Evolutionary conservation across 169 alveolate genomes (phyloP), one percentile per base, ranked within the genome.

Genomic region (Plasmodium chabaudi): DNA sequence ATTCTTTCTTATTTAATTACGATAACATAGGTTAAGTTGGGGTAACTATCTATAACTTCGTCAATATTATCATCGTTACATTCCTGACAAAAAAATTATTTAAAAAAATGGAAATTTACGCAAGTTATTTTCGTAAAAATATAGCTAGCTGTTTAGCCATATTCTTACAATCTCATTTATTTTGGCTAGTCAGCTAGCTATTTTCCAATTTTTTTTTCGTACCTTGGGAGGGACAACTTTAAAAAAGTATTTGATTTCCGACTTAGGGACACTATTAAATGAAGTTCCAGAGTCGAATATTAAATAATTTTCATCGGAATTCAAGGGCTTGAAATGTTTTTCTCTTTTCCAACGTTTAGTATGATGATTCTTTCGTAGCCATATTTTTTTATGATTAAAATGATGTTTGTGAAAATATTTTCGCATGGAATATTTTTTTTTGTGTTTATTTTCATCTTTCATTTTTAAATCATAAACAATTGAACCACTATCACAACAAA

Each of bases 281-380:
- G 96, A 92, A 0, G 98, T 96, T 12, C 98, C 98, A n/a, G 98
- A 95, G 71, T 96, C 98, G 49, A 96, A 93, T 39, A 96, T 94
- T 13, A 96, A 94, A 88, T 95, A 96, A 47, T 95, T 93, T 21
- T 94, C 87, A 9, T 92, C 87, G 13, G 55, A 42, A 10, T 65
- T 79, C 19, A 77, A 47, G 46, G 64, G 64, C n/a, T 67, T 34
- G 25, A 19, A 25, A 17, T 27, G n/a, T 23, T 27, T 39, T 46
- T 9, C 39, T 44, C 51, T 42, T 63, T 47, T 64, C 19, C 17
- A 4, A 13, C 23, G 59, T n/a, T 15, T 42, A 53, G 13, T 60
- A 53, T 39, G 46, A 7, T 7, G 39, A 42, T 47, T 39, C 1
- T 25, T 49, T 64, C 72, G 25, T 10, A 64, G 6, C 15, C 49